Percentiles rank a stretch among this genome's conserved stretches.
phyloP scores from a whole-genome alignment of 192 early-diverging fungal species.

The Backusella mclennaniae region DNA sequence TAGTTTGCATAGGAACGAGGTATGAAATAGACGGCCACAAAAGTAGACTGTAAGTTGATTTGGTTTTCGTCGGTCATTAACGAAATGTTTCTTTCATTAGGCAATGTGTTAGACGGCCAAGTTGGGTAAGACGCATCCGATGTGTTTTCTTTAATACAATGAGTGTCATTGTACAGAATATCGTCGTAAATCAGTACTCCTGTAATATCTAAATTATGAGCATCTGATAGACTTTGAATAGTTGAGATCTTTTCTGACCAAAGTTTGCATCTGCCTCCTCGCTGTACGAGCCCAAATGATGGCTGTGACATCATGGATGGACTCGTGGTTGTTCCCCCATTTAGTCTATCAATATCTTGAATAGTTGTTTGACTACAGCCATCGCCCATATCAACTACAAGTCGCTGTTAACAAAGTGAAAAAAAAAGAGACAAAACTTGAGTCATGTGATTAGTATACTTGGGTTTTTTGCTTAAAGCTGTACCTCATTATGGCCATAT shows the following conservation, averaged over 20 bases:
- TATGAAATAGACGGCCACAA: conserved; percentile 29
- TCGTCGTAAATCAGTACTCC: conserved; percentile 29
- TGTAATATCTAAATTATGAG: background rate
- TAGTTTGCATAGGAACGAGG: conserved; percentile 9
- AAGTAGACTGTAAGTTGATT: conserved; percentile 4
- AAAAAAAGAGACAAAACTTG: background rate
- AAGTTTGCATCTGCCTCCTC: conserved; percentile 17
- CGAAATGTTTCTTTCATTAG: conserved; percentile 11
- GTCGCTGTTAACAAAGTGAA: background rate
- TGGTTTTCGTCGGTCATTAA: conserved; percentile 25
- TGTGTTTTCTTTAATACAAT: background rate
- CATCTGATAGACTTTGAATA: conserved; percentile 10
- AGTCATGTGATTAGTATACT: background rate
- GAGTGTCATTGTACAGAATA: conserved; percentile 12
- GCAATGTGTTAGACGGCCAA: background rate
- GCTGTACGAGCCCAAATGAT: conserved; percentile 19
- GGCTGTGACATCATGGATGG: conserved; percentile 17
- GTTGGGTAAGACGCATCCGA: background rate
- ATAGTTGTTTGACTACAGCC: conserved; percentile 17
- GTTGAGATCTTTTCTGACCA: conserved; percentile 29
- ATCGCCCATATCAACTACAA: conserved; percentile 29
- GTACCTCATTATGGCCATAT: conserved; percentile 20
- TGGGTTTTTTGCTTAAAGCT: background rate
- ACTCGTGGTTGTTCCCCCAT: conserved; percentile 4
- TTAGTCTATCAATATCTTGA: conserved; percentile 4